Conservation (phyloP, 1,284 basidiomycete species). For the Filobasidium uniguttulatum region DNA sequence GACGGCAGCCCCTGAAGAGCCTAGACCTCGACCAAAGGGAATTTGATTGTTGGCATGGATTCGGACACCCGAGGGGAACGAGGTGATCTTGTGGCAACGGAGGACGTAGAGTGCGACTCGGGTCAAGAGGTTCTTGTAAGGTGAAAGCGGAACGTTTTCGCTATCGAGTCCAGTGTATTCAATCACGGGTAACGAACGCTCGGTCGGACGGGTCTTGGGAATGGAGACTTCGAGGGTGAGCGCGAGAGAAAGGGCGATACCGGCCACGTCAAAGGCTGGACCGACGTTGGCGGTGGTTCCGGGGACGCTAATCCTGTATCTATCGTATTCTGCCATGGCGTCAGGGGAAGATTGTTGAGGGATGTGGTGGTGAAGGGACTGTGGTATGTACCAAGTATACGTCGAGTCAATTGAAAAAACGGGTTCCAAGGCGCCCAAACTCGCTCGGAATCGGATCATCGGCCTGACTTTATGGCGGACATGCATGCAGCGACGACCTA, state of each 20-base stretch:
- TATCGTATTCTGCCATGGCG: constrained; percentile 12
- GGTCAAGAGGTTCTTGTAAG: constrained; percentile 96
- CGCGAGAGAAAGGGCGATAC: constrained; percentile 81
- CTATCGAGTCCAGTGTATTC: constrained; percentile 80
- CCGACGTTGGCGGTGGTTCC: constrained; percentile 98
- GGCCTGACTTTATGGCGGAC: no score
- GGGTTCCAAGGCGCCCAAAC: no score
- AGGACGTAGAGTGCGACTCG: constrained; percentile 94
- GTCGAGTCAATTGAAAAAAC: no score
- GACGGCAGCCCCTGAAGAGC: constrained; percentile 94
- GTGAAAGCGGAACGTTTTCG: constrained; percentile 77
- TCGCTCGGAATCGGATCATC: no score
- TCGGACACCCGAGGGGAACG: constrained; percentile 57
- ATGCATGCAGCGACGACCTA: no score
- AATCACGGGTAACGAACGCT: constrained; percentile 51
- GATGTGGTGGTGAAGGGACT: no score
- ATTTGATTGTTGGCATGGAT: constrained; percentile 85
- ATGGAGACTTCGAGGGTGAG: constrained; percentile 61
- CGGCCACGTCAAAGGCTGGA: constrained; percentile 97
- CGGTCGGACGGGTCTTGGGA: constrained; percentile 15
- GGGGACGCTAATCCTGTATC: constrained; percentile 63
- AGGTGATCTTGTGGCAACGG: constrained; percentile 60
- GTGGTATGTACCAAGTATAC: no score
- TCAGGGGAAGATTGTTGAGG: neutral
- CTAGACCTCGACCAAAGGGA: constrained; percentile 92